Conservation (phyloP, 1,284 basidiomycete genomes). For the Cystobasidium slooffiae region DNA sequence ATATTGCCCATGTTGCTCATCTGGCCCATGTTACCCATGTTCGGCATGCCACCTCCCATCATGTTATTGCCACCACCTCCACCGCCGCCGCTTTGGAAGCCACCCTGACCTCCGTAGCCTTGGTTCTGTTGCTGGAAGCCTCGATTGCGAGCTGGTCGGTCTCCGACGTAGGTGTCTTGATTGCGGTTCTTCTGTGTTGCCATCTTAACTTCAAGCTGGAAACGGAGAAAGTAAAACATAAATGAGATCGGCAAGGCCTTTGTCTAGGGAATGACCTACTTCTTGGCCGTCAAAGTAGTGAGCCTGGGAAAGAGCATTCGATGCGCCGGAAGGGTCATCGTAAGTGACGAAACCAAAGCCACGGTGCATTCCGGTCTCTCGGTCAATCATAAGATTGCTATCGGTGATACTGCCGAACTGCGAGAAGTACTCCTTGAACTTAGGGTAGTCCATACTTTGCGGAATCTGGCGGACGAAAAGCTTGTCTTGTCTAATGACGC, state of each 20-base stretch:
- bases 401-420: conserved; percentile 91
- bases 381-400: conserved; percentile 98
- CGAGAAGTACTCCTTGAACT: conserved; percentile 87
- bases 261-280: conserved; percentile 44
- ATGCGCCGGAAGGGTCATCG: conserved; percentile 79
- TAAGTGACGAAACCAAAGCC: conserved; percentile 98
- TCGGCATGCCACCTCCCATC: background rate
- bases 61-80: background rate
- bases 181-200: conserved; percentile 34
- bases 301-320: conserved; percentile 60
- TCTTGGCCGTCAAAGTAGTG: conserved; percentile 57
- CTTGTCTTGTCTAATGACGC: conserved; percentile 54
- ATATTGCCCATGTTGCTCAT: conserved; percentile 29
- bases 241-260: background rate
- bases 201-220: conserved; percentile 45
- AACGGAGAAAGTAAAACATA: background rate
- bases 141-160: conserved; percentile 23
- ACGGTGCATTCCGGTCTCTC: conserved; percentile 91
- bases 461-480: conserved; percentile 96
- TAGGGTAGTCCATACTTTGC: conserved; percentile 86
- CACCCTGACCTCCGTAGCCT: conserved; percentile 28
- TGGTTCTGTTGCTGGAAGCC: conserved; percentile 41
- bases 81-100: conserved; percentile 20
- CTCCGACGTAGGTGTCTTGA: conserved; percentile 41
- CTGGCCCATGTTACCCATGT: conserved; percentile 33